Base-by-base conservation (phyloP, 2,329 filamentous ascomycete genomes). In the Penicillium sp. region DNA sequence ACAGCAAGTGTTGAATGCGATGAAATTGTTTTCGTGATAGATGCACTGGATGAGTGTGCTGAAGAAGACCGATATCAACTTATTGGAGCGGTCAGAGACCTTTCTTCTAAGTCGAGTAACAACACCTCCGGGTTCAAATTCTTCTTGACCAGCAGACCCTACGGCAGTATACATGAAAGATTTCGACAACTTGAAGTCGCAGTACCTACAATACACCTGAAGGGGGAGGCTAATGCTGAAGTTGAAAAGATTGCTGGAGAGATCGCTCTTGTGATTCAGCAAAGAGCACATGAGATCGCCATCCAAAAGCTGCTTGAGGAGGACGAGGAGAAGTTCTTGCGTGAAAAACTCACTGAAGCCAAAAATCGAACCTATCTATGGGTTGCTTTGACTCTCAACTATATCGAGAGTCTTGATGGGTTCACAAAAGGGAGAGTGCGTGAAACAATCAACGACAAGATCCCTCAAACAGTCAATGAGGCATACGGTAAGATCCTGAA, bases 101-200 rank as follows among this genome's bases (percentile, higher is more conserved):
- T 27, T 8, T 27, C 8, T 8, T 46, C 24, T 18, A 22, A 46
- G n/a, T 46, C 44, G 10, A 7, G 18, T 18, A 18, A 22, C 44
- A 36, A 6, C 8, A 38, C 31, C 29, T 51, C 42, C 5, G 45
- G 32, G n/a, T 32, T 51, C 7, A 51, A 45, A 11, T 51, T 51
- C 41, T 31, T 51, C 5, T 40, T 51, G n/a, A 51, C 42, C 10
- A 51, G 49, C 40, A 42, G 49, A 16, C 49, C 41, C 29, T 51
- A 51, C 29, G 24, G 24, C 24, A 27, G 24, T 27, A 27, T 27
- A 27, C 24, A 27, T 27, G 24, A 5, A 5, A 27, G 24, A 8
- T 27, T 27, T 27, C 24, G 24, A 8, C 24, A 27, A 27, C 24
- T 27, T 27, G 24, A 27, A 27, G 24, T 6, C 8, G 8, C 5